Base-by-base conservation (phyloP, 345 rosid species). In the Pugionium dolabratum region DNA sequence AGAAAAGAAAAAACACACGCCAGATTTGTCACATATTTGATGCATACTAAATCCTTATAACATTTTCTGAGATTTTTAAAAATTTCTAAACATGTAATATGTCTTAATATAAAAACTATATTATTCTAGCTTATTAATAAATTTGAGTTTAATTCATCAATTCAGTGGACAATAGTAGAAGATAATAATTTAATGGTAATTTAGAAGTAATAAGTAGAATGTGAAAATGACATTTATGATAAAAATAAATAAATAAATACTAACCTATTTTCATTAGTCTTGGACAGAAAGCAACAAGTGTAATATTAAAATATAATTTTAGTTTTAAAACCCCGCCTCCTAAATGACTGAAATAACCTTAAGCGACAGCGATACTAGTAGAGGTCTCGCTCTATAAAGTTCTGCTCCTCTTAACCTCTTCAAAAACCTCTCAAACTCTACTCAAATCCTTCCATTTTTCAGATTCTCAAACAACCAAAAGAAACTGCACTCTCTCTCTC, bases 401-500 rank as follows among this genome's bases (percentile, higher is more conserved):
- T 54, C 41, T 6, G 28, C 58, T 59, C 18, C 45, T 47, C 69
- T 53, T 36, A 36, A 34, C 57, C 25, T 54, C 39, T 73, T 59
- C 10, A 4, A 40, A 60, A 47, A 28, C 61, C 73, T 45, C 64
- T 46, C 63, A 67, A 4, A 66, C 68, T 54, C 64, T 60, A 41
- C 46, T 45, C 66, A 47, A 48, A 39, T n/a, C 29, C 2, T 11
- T 10, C 32, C 49, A 50, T 7, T 42, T 43, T 35, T 40, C 40
- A 47, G 60, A 32, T 1, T 53, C 45, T 18, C 26, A 10, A 58
- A 41, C 34, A 2, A 36, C 2, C 18, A 5, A 2, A 56, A 35
- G 43, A 7, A 34, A 25, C 8, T 6, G 10, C 11, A 6, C 28
- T 10, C 55, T 11, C 69, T 72, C 62, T n/a, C 64, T 39, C 67